These are phyloP conservation scores for Panellus pusillus DNA, from an alignment of 768 basidiomycete species.

Conservation along the genomic window DNA sequence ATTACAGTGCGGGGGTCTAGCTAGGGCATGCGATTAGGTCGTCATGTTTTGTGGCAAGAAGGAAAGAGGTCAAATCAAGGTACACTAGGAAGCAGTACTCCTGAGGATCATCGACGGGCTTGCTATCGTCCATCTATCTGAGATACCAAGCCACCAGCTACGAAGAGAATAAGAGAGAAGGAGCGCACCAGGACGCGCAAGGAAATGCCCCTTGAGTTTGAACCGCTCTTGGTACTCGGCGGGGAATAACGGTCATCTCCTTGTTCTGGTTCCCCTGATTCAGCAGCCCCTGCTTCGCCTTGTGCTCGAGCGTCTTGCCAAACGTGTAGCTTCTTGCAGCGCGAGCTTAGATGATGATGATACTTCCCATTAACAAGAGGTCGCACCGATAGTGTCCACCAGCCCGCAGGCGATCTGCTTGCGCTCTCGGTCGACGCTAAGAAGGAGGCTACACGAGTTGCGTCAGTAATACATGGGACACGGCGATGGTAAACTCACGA, in stretches of 20 bases:
- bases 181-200: constrained; percentile 67
- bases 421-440: constrained; percentile 67
- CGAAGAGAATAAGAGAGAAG: not conserved
- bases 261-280: constrained; percentile 53
- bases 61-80: constrained; percentile 30
- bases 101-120: constrained; percentile 39
- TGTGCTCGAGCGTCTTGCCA: constrained; percentile 84
- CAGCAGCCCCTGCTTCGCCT: constrained; percentile 78
- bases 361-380: not conserved
- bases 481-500: constrained; percentile 48
- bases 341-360: not conserved
- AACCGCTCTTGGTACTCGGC: constrained; percentile 80
- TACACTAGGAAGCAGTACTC: constrained; percentile 43
- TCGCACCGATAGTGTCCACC: constrained; percentile 77
- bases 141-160: not conserved
- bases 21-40: too few relatives aligned
- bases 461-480: not conserved
- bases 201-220: constrained; percentile 70
- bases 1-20: too few relatives aligned
- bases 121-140: constrained; percentile 35
- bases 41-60: too few relatives aligned
- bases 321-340: constrained; percentile 75
- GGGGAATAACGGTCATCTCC: constrained; percentile 79
- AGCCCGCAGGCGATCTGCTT: constrained; percentile 76
- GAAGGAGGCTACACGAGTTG: constrained; percentile 49